Evolutionary conservation across 768 basidiomycete species (phyloP), one percentile per base, ranked within the genome.

Genomic region (Calvatia gigantea): DNA sequence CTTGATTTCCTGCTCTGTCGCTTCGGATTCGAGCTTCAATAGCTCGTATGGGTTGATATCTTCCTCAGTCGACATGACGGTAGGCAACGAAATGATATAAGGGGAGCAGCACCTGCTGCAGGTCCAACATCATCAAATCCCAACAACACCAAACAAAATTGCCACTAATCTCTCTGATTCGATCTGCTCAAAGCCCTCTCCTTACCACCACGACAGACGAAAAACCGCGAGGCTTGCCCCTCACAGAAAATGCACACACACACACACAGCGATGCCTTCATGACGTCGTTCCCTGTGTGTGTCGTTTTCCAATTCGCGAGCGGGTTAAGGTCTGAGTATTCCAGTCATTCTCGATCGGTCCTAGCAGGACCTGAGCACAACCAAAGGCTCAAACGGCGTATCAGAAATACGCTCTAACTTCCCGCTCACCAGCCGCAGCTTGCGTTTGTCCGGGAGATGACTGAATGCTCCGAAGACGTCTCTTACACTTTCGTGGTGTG

Each of bases 261-360:
- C n/a, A n/a, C n/a, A n/a, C n/a, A n/a, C n/a, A 42, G 38, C 35
- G 55, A 41, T 17, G 38, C 11, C 19, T 45, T 11, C 11, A 4
- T 14, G 31, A 11, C 41, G 25, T 11, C 19, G 27, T 12, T 39
- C 19, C n/a, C n/a, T n/a, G n/a, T n/a, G n/a, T 15, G 4, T 19
- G 56, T 58, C 64, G 61, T 54, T 58, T 57, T 54, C 60, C 45
- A 48, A 60, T 59, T 85, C 69, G 77, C 83, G 83, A 87, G 84
- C 85, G 84, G 87, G 86, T 80, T 76, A 88, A 88, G 85, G 86
- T 87, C 85, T 85, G 86, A 87, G 85, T 70, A 79, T 83, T 82
- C 64, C 57, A 81, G 72, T 81, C 82, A 80, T 78, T 78, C 77
- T 76, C 54, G 80, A 82, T 78, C 62, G 83, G 71, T 79, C 73